Base-by-base conservation (phyloP, 495 filamentous ascomycete genomes). In the Aspergillus nidulans region DNA sequence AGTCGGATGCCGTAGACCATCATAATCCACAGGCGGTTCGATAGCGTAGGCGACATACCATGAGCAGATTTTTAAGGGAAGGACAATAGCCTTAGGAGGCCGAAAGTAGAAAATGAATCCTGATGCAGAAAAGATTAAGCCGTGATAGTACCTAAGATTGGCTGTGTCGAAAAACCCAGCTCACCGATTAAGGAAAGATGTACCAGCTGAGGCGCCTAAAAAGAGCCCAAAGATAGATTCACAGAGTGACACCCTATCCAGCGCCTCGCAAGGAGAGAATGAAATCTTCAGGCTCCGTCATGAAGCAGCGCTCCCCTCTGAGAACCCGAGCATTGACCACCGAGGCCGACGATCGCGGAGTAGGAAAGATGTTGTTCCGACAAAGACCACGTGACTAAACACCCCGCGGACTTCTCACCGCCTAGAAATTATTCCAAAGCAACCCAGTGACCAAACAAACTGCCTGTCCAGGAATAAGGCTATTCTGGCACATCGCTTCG, bases 391-490 rank as follows among this genome's bases (percentile, higher is more conserved):
- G 28, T 65, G 63, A 62, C 46, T n/a, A 64, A 64, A 21, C 56
- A 62, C 64, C 64, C 64, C 64, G 64, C 64, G 53, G 51, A 47
- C 52, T 16, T 9, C 40, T 67, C 64, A 67, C 64, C 64, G 64
- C 64, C 64, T 55, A 36, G 40, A 50, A 59, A 51, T 62, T 28
- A 46, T 46, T 58, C 58, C 62, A 61, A 60, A 63, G 61, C 61
- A 49, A 49, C 44, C 24, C 8, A 61, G 54, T 56, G 56, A 52
- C 59, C 67, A 68, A 68, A 70, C 65, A 70, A 70, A 68, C 59
- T 70, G 61, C 67, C 67, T 42, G 56, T 61, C 61, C 65, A 52
- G 62, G 67, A 67, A 58, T 53, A 48, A 52, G 59, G 58, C 57
- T 64, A 34, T 57, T 49, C 44, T 53, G 20, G 44, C 18, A 30